Evolutionary conservation across 176 grass and related monocot species (phyloP), one percentile per base, ranked within the genome.

Genomic region (Cocos nucifera): DNA sequence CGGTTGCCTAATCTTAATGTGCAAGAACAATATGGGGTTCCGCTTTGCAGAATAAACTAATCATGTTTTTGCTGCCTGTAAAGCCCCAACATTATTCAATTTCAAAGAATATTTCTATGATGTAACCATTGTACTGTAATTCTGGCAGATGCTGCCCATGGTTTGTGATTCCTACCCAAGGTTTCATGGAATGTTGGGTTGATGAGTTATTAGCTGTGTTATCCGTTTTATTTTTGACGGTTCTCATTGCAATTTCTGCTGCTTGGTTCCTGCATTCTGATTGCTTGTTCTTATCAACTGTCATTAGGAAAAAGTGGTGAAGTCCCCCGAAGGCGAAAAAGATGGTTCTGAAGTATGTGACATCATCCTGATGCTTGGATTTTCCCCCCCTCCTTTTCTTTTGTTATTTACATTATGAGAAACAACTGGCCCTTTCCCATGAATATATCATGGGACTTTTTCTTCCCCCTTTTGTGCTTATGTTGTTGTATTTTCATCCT

Each of bases 321-420:
- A 58, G 24, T 44, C 10, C 28, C 15, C 17, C 16, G 4, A 16
- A 6, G 15, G 4, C 3, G 2, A 27, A 27, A 14, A 58, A 22
- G 57, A 58, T 58, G 57, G 57, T 58, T 58, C 56, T 58, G 22
- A 58, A 58, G 56, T 27, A 58, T 27, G 56, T 27, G 1, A 26
- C 35, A 12, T 44, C 35, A 44, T 44, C 35, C 35, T 44, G 35
- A 44, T 44, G 35, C 35, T 14, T 44, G 7, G 9, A 14, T 44
- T 44, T 35, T 6, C 12, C 1, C 9, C 1, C 10, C 0, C 2
- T 12, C 1, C 0, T 12, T 44, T 12, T 14, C 2, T 44, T 12
- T 44, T 44, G 9, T 10, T 44, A 0, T 44, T 14, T 44, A 44
- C 35, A 44, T 44, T 44, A 14, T 14, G 9, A 44, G 9, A 44